A percentile compares a stretch with the other conserved stretches of the same genome.
Conservation (phyloP, 2,329 filamentous ascomycete species). For the Cyclaneusma minus region DNA sequence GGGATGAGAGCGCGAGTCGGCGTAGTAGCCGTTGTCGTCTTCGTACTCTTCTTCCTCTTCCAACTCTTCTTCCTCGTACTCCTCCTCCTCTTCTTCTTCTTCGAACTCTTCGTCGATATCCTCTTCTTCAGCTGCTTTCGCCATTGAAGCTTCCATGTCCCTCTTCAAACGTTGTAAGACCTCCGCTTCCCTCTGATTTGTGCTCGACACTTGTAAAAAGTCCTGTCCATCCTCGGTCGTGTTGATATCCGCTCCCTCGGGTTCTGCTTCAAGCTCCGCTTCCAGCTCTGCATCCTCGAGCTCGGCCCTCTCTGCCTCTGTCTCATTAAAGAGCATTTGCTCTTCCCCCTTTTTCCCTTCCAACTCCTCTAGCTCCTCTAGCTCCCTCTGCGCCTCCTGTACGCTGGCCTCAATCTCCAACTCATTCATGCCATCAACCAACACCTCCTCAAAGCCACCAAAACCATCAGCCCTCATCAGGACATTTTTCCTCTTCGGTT, state of each 20-base stretch:
- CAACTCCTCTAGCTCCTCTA: conserved; percentile 16
- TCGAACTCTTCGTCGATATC: too few relatives aligned
- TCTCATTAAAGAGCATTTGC: conserved; percentile 1
- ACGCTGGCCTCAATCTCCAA: conserved; percentile 16
- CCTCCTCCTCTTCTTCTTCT: conserved; percentile 11
- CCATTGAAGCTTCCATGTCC: conserved; percentile 16
- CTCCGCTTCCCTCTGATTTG: conserved; percentile 17
- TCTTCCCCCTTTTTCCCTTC: conserved; percentile 6
- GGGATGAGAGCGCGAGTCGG: conserved; percentile 46
- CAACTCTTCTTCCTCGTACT: conserved; percentile 7
- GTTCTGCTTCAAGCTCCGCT: conserved; percentile 3
- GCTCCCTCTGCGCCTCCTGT: conserved; percentile 17
- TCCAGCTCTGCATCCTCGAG: conserved; percentile 16
- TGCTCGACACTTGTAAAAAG: conserved; percentile 10
- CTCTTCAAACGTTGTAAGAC: conserved; percentile 15
- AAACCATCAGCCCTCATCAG: conserved; percentile 38
- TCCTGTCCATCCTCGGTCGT: conserved; percentile 3
- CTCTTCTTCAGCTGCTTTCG: conserved; percentile 14
- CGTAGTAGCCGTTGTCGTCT: conserved; percentile 11
- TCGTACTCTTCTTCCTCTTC: conserved; percentile 11
- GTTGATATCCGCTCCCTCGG: conserved; percentile 4
- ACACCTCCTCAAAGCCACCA: conserved; percentile 47
- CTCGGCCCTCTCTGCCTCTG: conserved; percentile 21
- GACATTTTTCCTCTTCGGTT: conserved; percentile 19
- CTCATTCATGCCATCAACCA: conserved; percentile 18